Evolutionary conservation across 192 early-diverging fungal genomes (phyloP), one percentile per base, ranked within the genome.

Genomic region (Gamsiella multidivaricata): DNA sequence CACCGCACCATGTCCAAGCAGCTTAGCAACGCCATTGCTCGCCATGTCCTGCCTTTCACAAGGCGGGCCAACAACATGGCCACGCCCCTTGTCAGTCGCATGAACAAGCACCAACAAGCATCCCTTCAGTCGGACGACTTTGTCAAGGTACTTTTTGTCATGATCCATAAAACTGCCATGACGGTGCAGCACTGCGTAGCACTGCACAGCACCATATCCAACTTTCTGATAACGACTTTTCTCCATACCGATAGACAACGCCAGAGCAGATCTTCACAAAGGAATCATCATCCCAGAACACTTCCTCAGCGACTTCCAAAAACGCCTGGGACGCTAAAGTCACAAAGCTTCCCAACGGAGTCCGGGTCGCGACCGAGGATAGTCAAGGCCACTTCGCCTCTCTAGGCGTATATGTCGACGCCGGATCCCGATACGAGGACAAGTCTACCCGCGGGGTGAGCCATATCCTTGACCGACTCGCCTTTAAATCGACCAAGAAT

Each of bases 321-420:
- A 51, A 23, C 62, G 25, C 45, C 26, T 32, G 54, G 39, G 26
- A 49, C 26, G 61, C 76, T 23, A 76, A 82, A 45, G 80, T 96
- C 28, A 95, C 96, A 28, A 92, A 91, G 28, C 86, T 99, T 3
- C 79, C 93, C 10, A 99, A 99, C 79, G 97, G 97, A 2, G 74
- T 99, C 36, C 88, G 94, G 4, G 90, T 99, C 9, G 91, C 92
- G 0, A 91, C 95, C 0, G 90, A 93, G 81, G 84, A 86, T 37
- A 89, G 85, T 18, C 93, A 91, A 6, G 95, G 94, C 5, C 96
- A 99, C 70, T 99, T 99, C 83, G 88, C 91, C 0, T 90, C 94
- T 2, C 79, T 95, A 11, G 97, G 97, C 25, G 91, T 97, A 6
- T 95, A 94, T 68, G 88, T 97, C 6, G 91, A 97, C 71, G 92